phyloP scores from a whole-genome alignment of 176 grass and related monocot genomes.

The Carex pumila region DNA sequence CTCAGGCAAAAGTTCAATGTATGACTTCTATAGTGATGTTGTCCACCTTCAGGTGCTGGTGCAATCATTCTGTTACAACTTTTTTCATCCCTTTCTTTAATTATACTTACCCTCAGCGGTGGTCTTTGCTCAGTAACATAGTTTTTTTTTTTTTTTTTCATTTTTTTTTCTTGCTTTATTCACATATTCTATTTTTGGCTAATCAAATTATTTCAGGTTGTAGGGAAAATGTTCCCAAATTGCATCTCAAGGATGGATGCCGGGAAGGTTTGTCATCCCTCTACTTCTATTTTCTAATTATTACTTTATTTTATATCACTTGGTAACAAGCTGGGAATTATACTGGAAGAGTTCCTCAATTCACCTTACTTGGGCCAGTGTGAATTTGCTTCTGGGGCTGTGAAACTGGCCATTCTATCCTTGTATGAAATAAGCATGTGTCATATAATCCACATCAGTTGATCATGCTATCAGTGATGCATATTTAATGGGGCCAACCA shows the following conservation, averaged over 20 bases:
- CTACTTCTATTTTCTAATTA: not conserved
- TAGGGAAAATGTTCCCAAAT: constrained; percentile 31
- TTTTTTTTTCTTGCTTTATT: too few relatives aligned
- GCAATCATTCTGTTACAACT: not conserved
- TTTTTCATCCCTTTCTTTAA: not conserved
- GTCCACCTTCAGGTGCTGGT: constrained; percentile 59
- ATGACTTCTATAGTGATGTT: constrained; percentile 27
- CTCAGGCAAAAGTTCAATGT: constrained; percentile 46
- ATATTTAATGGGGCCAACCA: not conserved
- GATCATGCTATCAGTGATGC: not conserved
- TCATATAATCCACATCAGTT: not conserved
- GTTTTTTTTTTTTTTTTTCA: too few relatives aligned
- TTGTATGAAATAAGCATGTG: not conserved
- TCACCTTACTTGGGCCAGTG: not conserved
- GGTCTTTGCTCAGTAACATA: not conserved
- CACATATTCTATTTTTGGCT: too few relatives aligned
- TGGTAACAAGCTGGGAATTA: not conserved
- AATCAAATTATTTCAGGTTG: constrained; percentile 29
- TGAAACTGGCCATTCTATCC: not conserved
- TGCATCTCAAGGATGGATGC: constrained; percentile 35
- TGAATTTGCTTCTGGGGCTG: not conserved
- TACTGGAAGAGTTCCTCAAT: not conserved
- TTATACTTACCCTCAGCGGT: not conserved
- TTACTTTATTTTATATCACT: not conserved
- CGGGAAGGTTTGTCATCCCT: constrained; percentile 6